Evolutionary conservation across 2,329 filamentous ascomycete genomes (phyloP), one percentile per base, ranked within the genome.

Genomic region (Rutstroemia sp.): DNA sequence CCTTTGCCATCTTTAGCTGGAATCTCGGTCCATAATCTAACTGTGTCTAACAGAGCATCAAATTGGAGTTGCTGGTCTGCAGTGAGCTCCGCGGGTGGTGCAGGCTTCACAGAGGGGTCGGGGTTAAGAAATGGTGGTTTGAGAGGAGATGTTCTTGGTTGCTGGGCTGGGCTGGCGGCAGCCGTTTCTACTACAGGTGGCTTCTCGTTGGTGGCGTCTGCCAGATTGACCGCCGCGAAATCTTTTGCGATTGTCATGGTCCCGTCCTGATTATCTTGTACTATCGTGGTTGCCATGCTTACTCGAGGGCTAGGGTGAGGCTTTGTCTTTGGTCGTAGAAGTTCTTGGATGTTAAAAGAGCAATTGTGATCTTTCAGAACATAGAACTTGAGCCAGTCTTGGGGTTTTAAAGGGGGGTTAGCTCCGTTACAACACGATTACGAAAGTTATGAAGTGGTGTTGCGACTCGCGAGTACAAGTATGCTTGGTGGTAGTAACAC

Each of bases 1-100:
- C 71, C 79, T 59, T 76, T 75, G 54, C 75, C 76, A 60, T 81
- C 77, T 19, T 83, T 82, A 42, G 81, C 81, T 37, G 83, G 83
- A 25, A 95, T 74, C 9, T 84, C 82, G 12, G 80, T 82, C 87
- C 91, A 95, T 65, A 75, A 74, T 62, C 81, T 85, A 46, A 85
- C 90, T 53, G 81, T 79, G 48, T 81, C 77, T 47, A 97, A 81
- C 51, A 97, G 78, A 61, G 82, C 76, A 45, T 86, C 81, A 74
- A 96, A 97, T 74, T 96, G 96, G 63, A 78, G 71, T 69, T 88
- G 74, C 73, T 97, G 89, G 38, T 95, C 90, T 9, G 80, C 68
- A 10, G 85, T 91, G 65, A 96, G 80, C 5, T 81, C 71, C 9
- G 78, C 76, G 5, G 81, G 69, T 12, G 75, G 69, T 2, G 87